These are phyloP conservation scores for Penicillium pancosmium DNA, from an alignment of 495 filamentous ascomycete species.

Conservation along the genomic window DNA sequence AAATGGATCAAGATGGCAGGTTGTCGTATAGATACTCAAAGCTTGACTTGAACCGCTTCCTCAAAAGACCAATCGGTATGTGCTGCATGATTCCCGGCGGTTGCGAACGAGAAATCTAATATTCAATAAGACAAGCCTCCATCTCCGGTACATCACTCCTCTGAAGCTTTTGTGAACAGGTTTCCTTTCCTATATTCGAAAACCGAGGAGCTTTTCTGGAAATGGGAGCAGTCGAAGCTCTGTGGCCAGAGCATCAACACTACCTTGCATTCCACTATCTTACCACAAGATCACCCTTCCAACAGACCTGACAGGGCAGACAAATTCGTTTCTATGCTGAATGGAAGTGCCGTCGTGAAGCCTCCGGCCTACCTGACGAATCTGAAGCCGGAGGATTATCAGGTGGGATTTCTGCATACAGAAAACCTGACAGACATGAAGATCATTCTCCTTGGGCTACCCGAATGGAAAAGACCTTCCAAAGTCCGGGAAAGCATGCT, in stretches of 20 bases:
- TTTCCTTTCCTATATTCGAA: constrained; percentile 16
- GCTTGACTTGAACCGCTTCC: neutral
- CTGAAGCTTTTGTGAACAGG: neutral
- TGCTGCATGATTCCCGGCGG: neutral
- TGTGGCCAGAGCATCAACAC: constrained; percentile 13
- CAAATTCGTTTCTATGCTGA: no score
- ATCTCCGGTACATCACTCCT: neutral
- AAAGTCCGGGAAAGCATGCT: constrained; percentile 3
- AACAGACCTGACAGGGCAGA: no score
- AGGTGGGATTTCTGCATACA: neutral
- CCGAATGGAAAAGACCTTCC: no score
- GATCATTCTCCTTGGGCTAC: no score
- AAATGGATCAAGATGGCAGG: neutral
- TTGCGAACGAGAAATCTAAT: neutral
- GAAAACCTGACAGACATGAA: no score
- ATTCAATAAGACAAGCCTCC: neutral
- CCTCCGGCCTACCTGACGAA: no score
- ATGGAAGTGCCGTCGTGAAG: no score
- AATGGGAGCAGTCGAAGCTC: constrained; percentile 16
- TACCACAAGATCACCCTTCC: no score
- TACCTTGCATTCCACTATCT: neutral
- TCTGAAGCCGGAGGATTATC: no score
- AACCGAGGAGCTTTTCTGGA: constrained; percentile 18
- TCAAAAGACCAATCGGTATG: neutral
- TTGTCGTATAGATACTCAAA: neutral